phyloP scores from a whole-genome alignment of 768 basidiomycete genomes.

The Clitopilus hobsonii region DNA sequence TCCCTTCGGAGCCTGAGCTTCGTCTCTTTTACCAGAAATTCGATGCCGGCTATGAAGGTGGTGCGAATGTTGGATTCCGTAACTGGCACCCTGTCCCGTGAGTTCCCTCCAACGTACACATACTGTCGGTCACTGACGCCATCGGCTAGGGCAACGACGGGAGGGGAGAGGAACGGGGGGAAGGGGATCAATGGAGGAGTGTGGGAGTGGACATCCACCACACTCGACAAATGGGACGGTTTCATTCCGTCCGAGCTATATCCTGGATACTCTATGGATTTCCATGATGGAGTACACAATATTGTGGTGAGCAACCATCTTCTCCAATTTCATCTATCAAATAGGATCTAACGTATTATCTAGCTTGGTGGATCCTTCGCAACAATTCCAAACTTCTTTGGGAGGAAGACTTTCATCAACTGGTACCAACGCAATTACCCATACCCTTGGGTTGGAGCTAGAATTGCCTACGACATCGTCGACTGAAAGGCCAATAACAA shows the following conservation, averaged over 20 bases:
- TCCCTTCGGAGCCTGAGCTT: conserved; percentile 90
- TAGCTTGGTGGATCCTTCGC: conserved; percentile 90
- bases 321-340: conserved; percentile 1
- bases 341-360: neutral
- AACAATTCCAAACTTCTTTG: conserved; percentile 78
- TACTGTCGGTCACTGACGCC: neutral
- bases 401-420: conserved; percentile 75
- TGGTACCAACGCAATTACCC: conserved; percentile 92
- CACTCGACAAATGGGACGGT: conserved; percentile 66
- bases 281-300: conserved; percentile 84
- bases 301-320: conserved; percentile 67
- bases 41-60: conserved; percentile 68
- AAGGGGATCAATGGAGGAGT: conserved; percentile 89
- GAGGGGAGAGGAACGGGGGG: conserved; percentile 41
- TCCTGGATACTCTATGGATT: conserved; percentile 89
- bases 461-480: conserved; percentile 42
- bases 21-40: conserved; percentile 74
- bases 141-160: conserved; percentile 60
- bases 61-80: conserved; percentile 80
- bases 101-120: conserved; percentile 23
- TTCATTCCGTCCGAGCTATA: conserved; percentile 76
- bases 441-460: conserved; percentile 82
- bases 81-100: conserved; percentile 95
- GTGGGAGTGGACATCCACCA: conserved; percentile 96
- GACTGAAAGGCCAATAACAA: neutral